phyloP scores from a whole-genome alignment of 306 rosid species.

The Quercus variabilis region DNA sequence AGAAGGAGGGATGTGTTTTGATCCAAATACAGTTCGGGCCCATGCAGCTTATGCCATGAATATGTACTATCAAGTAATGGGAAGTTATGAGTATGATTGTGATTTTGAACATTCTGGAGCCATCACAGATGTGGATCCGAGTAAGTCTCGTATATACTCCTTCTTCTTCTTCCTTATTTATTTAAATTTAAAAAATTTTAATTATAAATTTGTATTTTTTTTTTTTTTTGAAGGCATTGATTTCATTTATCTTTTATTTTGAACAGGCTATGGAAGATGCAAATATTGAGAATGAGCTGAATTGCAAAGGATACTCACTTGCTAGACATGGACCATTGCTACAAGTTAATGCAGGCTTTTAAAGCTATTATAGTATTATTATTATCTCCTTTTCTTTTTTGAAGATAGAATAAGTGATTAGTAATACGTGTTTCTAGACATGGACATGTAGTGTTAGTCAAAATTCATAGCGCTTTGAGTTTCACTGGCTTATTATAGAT shows the following conservation, averaged over 20 bases:
- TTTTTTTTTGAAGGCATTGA: neutral
- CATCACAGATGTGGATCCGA: constrained; percentile 34
- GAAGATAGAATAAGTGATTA: no score
- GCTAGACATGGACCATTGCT: neutral
- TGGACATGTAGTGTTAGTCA: no score
- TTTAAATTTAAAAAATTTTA: neutral
- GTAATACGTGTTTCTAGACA: no score
- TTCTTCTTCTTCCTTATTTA: neutral
- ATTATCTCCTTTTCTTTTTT: no score
- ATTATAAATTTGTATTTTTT: neutral
- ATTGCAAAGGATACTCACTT: neutral
- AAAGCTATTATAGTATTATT: neutral
- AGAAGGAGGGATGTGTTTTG: constrained; percentile 35
- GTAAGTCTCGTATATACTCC: neutral
- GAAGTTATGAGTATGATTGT: constrained; percentile 22
- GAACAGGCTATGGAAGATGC: constrained; percentile 42
- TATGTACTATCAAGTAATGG: constrained; percentile 40
- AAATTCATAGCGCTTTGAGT: no score
- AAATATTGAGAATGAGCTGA: constrained; percentile 15
- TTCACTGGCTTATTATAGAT: no score
- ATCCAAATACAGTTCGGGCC: constrained; percentile 52
- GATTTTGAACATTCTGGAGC: constrained; percentile 39
- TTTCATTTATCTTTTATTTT: neutral
- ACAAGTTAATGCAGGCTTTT: neutral
- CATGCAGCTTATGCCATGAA: constrained; percentile 78